Evolutionary conservation across 768 basidiomycete species (phyloP), one percentile per base, ranked within the genome.

Genomic region (Termitomyces sp.): DNA sequence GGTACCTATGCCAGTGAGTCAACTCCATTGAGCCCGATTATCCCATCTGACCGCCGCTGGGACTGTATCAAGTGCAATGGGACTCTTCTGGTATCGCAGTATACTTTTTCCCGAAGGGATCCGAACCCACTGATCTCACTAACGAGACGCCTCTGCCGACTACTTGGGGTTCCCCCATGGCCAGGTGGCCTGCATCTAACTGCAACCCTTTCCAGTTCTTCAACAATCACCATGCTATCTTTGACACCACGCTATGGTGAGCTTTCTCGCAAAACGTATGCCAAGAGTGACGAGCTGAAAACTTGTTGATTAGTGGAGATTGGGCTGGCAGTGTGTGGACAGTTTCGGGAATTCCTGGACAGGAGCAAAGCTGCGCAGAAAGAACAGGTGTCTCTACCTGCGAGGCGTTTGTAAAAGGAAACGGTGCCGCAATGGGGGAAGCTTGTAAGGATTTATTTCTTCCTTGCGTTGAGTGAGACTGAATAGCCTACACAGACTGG

Each of bases 251-350:
- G 20, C 77, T 95, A 55, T 93, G 92, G 87, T 90, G 69, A 57
- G 83, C 67, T 38, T n/a, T 49, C 13, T 18, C 32, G 7, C 53
- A 40, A 51, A 40, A 15, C 13, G 3, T 32, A 51, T 12, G 1
- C 36, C 33, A 32, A 16, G 24, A 24, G 11, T 39, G 12, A 5
- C 9, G 16, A 54, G 46, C 20, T 55, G 8, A 46, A 32, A 50
- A 28, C 39, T 53, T 65, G n/a, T 59, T 53, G 15, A 63, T 65
- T 46, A 89, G 92, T 67, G 94, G 94, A 61, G 91, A 96, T 66
- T 98, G 94, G 95, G 94, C 94, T 12, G 85, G 87, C 52, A 77
- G 76, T 50, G 89, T 85, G n/a, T 98, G 95, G 95, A 76, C 74
- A 53, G 63, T 67, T 24, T 74, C 88, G 54, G 92, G 92, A 35